phyloP scores from a whole-genome alignment of 2,329 filamentous ascomycete genomes.

The Fusarium sp. region DNA sequence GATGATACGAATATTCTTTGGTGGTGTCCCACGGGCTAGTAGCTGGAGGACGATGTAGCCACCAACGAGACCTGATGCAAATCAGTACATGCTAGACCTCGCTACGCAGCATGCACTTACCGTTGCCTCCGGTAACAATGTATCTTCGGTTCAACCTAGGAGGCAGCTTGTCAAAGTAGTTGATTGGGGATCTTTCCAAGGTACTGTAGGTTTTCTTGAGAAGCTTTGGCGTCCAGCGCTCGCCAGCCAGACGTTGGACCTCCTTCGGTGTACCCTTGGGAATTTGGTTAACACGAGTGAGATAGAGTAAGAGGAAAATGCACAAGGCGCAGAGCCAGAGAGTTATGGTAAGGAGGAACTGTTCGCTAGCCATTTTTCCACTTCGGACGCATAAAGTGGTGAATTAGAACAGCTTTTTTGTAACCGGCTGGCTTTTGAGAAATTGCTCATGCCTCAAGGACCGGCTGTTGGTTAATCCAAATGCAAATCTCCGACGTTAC shows the following conservation, averaged over 20 bases:
- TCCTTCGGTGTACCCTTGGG: neutral
- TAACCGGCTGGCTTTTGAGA: too few species aligned
- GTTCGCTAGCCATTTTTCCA: neutral
- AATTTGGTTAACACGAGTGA: neutral
- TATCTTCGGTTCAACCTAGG: slow-evolving; percentile 8
- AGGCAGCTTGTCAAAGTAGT: neutral
- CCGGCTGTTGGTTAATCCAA: too few species aligned
- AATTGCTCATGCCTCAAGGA: too few species aligned
- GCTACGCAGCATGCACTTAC: neutral
- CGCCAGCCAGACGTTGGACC: neutral
- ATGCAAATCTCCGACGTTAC: neutral
- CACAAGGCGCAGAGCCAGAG: neutral
- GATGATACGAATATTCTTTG: slow-evolving; percentile 1
- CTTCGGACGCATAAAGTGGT: neutral
- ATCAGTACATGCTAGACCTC: neutral
- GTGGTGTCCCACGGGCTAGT: slow-evolving; percentile 8
- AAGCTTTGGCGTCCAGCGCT: neutral
- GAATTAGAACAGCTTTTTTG: neutral
- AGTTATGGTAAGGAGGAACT: neutral
- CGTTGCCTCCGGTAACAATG: slow-evolving; percentile 14
- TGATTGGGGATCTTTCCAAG: neutral
- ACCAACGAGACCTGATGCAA: slow-evolving; percentile 4
- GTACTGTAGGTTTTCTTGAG: neutral
- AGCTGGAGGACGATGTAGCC: slow-evolving; percentile 19
- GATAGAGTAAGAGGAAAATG: neutral